Evolutionary conservation across 129 eudicot genomes (phyloP), one percentile per base, ranked within the genome.

Genomic region (Solidago caesia): DNA sequence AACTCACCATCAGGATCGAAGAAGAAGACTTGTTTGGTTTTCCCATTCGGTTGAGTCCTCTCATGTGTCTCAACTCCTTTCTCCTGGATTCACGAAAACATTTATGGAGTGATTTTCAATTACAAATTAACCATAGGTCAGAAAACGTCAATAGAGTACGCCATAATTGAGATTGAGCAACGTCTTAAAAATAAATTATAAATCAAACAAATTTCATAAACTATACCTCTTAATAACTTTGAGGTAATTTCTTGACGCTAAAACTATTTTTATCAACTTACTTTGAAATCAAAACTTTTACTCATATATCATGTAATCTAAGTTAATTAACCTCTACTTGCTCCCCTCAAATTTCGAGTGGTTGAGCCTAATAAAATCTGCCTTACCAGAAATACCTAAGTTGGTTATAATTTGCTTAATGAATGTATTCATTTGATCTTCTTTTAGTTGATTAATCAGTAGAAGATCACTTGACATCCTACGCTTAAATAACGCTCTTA

Each of bases 1-100:
- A 80, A 77, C 91, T 85, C 42, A 93, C 98, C 98, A 67, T 93
- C 98, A 7, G 97, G 97, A 80, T 93, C 98, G 78, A 93, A 93
- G 89, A 93, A 93, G 79, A 93, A 93, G 13, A 83, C 91, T 85
- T 90, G 97, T 80, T 88, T 93, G 71, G 87, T 86, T 82, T 86
- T 86, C 73, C 97, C 97, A 74, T 93, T 87, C 33, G 97, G 96
- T 79, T 81, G 97, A 73, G 74, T 76, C 81, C n/a, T 86, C 81
- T 88, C 92, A 58, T 86, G 87, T 62, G 89, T 74, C 80, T 88
- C 73, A 42, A 93, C 90, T 41, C 97, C 93, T 80, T 84, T 88
- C 21, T 85, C 97, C 98, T 93, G 85, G 49, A 59, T 41, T 13
- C 70, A 80, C 12, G 61, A 60, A 55, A 13, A 67, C 21, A 72